Evolutionary conservation across 2,329 filamentous ascomycete genomes (phyloP), one percentile per base, ranked within the genome.

Genomic region (Colletotrichum sp.): DNA sequence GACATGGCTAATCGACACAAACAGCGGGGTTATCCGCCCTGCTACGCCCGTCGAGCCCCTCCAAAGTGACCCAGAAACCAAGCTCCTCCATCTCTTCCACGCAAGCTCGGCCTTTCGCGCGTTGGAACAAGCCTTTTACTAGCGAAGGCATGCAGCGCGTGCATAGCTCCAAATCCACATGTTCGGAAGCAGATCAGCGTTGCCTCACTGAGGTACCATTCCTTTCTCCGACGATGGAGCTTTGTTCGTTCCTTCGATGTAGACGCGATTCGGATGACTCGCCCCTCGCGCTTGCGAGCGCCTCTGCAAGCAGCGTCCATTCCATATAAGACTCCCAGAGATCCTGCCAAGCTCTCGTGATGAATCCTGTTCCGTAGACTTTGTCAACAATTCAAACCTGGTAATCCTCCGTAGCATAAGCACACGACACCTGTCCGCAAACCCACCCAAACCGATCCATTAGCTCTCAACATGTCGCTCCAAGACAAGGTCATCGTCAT

Each of bases 401-500:
- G 12, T 36, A 24, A n/a, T 63, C n/a, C 59, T 6, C 2, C 62
- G n/a, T 24, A 15, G 6, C 32, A 15, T 21, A n/a, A 44, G 6
- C 18, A 30, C 64, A 13, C 44, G 44, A 24, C 44, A 52, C 6
- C 26, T 30, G 7, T 16, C 28, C 0, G 15, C 6, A 57, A 7
- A 52, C 1, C 10, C 44, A 13, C 26, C 8, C 3, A 24, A 15
- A 28, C 6, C 28, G 4, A 64, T 7, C 6, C 52, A 39, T 10
- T 10, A 7, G 2, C 12, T 13, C 62, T 72, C 6, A 28, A n/a
- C 18, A 81, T 83, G 81, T 81, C 81, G 69, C 81, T 87, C 57
- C 79, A 82, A 18, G 84, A 83, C 55, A 88, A 86, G 79, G 81
- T 85, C 21, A 80, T 89, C 77, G 85, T 92, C 80, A 85, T 92